Evolutionary conservation across 495 filamentous ascomycete species (phyloP), one percentile per base, ranked within the genome.

Genomic region (Thermothielavioides terrestris): DNA sequence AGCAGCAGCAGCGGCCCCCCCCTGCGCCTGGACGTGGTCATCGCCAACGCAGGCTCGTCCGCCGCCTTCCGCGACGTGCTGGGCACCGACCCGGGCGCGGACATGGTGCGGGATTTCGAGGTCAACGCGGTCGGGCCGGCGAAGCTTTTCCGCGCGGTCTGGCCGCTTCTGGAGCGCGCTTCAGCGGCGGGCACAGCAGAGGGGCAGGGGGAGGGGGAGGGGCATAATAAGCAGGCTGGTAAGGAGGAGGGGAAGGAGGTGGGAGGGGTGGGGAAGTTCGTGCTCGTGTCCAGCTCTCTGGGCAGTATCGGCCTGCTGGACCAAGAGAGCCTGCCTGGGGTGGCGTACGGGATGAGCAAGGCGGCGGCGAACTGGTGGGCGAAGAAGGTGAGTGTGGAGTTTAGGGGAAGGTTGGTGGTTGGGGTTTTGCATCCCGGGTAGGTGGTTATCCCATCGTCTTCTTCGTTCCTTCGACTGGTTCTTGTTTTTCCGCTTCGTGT

Each of bases 31-130:
- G 72, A 79, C 57, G 60, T 74, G n/a, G 64, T 79, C 5, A 65
- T 81, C 27, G 72, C 76, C 42, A 79, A 79, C 49, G 73, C 76
- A 2, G 75, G 68, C 6, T 58, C 70, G 7, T 50, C 53, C 2
- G 20, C 49, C 17, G 53, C 57, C 21, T 59, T 61, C 46, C 39
- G 49, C 6, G n/a, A 21, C 20, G 41, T 63, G 2, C 21, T 52
- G 20, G 37, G 21, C 1, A 58, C 58, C 8, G 15, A 37, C 1
- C 30, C 32, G 5, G 28, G 42, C 7, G 52, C 52, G 17, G 55
- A 60, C 15, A 8, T 65, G 17, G 14, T 31, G 17, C 21, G 41
- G 3, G 54, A 64, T 27, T 64, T 68, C 40, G 50, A 54, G 39
- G 52, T 61, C 17, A 72, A 72, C 40, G 49, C 63, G 1, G 57